phyloP scores from a whole-genome alignment of 1,139 yeast genomes.

The Geotrichum cucujoidarum region DNA sequence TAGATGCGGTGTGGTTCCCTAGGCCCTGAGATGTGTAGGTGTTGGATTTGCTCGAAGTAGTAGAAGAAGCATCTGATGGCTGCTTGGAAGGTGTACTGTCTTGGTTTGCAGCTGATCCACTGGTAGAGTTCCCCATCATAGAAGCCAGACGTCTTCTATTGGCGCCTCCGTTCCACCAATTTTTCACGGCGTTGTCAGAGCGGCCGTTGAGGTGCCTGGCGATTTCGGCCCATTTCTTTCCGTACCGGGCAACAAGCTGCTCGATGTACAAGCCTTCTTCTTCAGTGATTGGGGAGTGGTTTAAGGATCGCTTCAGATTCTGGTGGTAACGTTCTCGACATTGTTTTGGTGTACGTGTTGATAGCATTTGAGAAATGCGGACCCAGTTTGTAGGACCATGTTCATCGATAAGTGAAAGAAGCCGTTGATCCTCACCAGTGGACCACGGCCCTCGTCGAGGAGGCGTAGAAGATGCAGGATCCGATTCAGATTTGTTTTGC shows the following conservation, averaged over 20 bases:
- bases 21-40: no score
- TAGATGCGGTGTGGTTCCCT: no score
- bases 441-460: conserved; percentile 81
- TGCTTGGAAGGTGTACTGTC: not conserved
- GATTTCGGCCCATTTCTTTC: conserved; percentile 93
- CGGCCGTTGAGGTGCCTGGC: conserved; percentile 84
- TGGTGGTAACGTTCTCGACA: conserved; percentile 92
- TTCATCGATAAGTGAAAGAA: conserved; percentile 61
- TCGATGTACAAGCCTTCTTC: conserved; percentile 84
- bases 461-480: conserved; percentile 8
- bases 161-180: conserved; percentile 97
- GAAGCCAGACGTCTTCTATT: conserved; percentile 64
- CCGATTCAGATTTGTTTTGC: conserved; percentile 10
- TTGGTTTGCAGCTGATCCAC: not conserved
- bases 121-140: conserved; percentile 4
- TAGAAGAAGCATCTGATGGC: not conserved
- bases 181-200: conserved; percentile 85
- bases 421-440: conserved; percentile 71
- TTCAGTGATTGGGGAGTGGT: conserved; percentile 73
- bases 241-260: conserved; percentile 69
- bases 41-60: not conserved
- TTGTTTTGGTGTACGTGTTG: conserved; percentile 83
- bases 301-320: conserved; percentile 77
- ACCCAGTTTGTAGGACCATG: conserved; percentile 94
- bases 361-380: conserved; percentile 65